These are phyloP conservation scores for Rhododendron simsii DNA, from an alignment of 148 eudicot genomes.

Conservation along the genomic window DNA sequence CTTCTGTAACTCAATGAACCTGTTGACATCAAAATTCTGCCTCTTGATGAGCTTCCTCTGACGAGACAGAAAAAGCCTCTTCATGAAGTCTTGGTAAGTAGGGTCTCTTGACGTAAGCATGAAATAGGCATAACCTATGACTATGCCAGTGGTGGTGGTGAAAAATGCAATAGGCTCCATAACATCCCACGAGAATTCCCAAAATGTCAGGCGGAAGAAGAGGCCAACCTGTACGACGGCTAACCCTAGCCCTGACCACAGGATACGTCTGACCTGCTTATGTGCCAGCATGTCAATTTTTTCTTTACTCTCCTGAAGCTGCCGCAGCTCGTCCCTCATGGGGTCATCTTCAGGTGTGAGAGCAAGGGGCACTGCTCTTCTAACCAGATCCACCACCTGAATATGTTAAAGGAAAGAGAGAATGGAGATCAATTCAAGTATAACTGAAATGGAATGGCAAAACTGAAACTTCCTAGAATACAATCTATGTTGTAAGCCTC, in stretches of 20 bases:
- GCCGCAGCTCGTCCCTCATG: constrained; percentile 56
- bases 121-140: constrained; percentile 79
- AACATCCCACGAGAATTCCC: constrained; percentile 98
- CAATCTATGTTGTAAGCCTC: not conserved
- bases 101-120: constrained; percentile 82
- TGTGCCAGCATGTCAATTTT: constrained; percentile 74
- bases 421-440: not conserved
- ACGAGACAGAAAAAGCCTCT: constrained; percentile 75
- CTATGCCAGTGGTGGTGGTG: constrained; percentile 61
- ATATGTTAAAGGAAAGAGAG: not conserved
- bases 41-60: constrained; percentile 83
- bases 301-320: constrained; percentile 58
- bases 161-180: constrained; percentile 97
- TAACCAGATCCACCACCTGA: constrained; percentile 88
- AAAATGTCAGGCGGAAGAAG: constrained; percentile 88
- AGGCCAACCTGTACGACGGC: constrained; percentile 61
- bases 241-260: constrained; percentile 80
- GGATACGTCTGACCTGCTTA: constrained; percentile 70
- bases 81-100: constrained; percentile 72
- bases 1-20: constrained; percentile 60
- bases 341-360: constrained; percentile 87
- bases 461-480: too few species aligned
- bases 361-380: constrained; percentile 83
- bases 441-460: not conserved
- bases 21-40: constrained; percentile 52